Evolutionary conservation across 345 rosid species (phyloP).

Genomic region (Cochlearia excelsa): DNA sequence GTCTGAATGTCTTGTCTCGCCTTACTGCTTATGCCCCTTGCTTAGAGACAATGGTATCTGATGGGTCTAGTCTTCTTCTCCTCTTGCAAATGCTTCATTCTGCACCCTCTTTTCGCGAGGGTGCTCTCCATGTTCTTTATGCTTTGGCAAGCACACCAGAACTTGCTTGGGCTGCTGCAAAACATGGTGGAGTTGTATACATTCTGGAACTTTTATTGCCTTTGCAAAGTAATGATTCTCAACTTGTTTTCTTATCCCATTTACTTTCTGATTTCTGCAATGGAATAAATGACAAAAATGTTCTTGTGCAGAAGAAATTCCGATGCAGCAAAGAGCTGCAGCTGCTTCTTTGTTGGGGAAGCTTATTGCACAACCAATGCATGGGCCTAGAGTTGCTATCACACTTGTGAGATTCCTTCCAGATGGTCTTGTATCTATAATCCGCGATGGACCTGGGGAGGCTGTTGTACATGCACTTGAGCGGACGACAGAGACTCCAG

Average conservation of each 20-base stretch:
- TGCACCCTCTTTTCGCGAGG: conserved; percentile 87
- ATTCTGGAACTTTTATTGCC: conserved; percentile 95
- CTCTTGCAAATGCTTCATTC: conserved; percentile 96
- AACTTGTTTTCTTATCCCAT: conserved; percentile 10
- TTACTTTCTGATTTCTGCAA: conserved; percentile 20
- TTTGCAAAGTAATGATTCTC: conserved; percentile 59
- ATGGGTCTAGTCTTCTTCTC: conserved; percentile 95
- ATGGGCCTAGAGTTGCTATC: conserved; percentile 98
- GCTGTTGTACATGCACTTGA: conserved; percentile 89
- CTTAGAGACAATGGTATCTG: conserved; percentile 99
- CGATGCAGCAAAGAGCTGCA: conserved; percentile 92
- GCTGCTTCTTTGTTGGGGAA: conserved; percentile 94
- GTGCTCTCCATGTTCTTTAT: conserved; percentile 94
- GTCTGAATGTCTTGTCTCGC: conserved; percentile 78
- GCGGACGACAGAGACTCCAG: conserved; percentile 93
- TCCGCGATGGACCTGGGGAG: conserved; percentile 99
- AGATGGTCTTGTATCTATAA: conserved; percentile 87
- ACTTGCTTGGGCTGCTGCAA: conserved; percentile 99
- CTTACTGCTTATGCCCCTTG: conserved; percentile 93
- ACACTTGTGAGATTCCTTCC: conserved; percentile 97
- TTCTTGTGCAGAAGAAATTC: conserved; percentile 76
- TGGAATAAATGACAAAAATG: conserved; percentile 31
- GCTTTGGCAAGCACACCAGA: conserved; percentile 98
- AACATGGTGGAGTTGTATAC: conserved; percentile 97
- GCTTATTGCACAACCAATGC: conserved; percentile 98